phyloP scores from a whole-genome alignment of 2,329 filamentous ascomycete genomes.

The Sporothrix protearum region DNA sequence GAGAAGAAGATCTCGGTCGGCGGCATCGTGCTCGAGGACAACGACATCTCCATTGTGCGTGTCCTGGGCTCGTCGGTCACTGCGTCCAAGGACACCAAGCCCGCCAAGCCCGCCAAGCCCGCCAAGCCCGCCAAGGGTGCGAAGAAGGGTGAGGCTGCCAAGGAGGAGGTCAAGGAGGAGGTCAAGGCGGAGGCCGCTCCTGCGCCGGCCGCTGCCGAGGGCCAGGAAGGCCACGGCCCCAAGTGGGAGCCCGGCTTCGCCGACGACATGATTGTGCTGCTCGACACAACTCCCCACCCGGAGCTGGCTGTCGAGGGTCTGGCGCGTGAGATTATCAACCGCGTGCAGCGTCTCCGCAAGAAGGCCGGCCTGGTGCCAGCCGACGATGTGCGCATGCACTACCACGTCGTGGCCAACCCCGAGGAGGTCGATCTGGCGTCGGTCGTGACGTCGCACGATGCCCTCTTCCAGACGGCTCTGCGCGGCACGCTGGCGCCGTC shows the following conservation, averaged over 20 bases:
- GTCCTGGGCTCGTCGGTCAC: conserved; percentile 68
- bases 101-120: conserved; percentile 56
- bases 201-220: neutral
- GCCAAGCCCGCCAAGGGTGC: conserved; percentile 44
- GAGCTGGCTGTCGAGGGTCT: conserved; percentile 86
- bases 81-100: conserved; percentile 42
- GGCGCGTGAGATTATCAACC: conserved; percentile 87
- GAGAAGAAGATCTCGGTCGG: conserved; percentile 76
- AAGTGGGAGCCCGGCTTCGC: conserved; percentile 29
- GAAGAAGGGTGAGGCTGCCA: neutral
- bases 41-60: conserved; percentile 78
- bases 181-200: neutral
- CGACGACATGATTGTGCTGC: conserved; percentile 76
- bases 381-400: conserved; percentile 95
- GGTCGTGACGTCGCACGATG: conserved; percentile 65
- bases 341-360: conserved; percentile 89
- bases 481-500: conserved; percentile 71
- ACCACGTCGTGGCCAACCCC: conserved; percentile 73
- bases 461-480: conserved; percentile 71
- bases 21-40: conserved; percentile 76
- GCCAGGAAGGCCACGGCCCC: conserved; percentile 14
- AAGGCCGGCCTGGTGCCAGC: conserved; percentile 87
- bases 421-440: conserved; percentile 68
- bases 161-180: neutral
- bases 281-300: conserved; percentile 72